These are phyloP conservation scores for Crepidotus variabilis DNA, from an alignment of 768 basidiomycete genomes.

Conservation along the genomic window DNA sequence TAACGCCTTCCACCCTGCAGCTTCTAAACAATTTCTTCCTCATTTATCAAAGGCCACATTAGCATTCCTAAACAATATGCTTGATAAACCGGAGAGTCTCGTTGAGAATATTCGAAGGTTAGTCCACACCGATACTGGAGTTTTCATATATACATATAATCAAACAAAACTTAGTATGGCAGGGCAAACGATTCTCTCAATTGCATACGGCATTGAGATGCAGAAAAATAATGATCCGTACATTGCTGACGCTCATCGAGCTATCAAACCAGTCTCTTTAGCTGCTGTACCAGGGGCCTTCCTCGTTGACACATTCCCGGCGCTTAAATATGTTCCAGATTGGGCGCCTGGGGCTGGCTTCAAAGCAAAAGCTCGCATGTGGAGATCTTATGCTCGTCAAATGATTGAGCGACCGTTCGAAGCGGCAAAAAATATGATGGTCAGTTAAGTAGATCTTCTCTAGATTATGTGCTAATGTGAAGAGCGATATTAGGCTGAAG, in stretches of 20 bases:
- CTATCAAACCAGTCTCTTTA: not conserved
- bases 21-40: constrained; percentile 17
- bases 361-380: constrained; percentile 30
- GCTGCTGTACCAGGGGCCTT: constrained; percentile 18
- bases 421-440: constrained; percentile 23
- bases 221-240: constrained; percentile 25
- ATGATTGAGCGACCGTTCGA: constrained; percentile 19
- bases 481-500: not conserved
- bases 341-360: constrained; percentile 44
- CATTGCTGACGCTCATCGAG: constrained; percentile 8
- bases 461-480: not conserved
- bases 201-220: constrained; percentile 32
- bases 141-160: constrained; percentile 12
- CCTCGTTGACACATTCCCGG: constrained; percentile 21
- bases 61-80: constrained; percentile 11
- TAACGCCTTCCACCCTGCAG: constrained; percentile 9
- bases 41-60: constrained; percentile 26
- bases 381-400: constrained; percentile 16
- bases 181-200: constrained; percentile 24
- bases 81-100: not conserved
- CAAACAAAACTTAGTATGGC: constrained; percentile 28
- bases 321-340: constrained; percentile 32
- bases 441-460: not conserved
- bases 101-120: not conserved
- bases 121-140: not conserved